Base-by-base conservation (phyloP, 2,329 filamentous ascomycete species). In the Alternaria arborescens region DNA sequence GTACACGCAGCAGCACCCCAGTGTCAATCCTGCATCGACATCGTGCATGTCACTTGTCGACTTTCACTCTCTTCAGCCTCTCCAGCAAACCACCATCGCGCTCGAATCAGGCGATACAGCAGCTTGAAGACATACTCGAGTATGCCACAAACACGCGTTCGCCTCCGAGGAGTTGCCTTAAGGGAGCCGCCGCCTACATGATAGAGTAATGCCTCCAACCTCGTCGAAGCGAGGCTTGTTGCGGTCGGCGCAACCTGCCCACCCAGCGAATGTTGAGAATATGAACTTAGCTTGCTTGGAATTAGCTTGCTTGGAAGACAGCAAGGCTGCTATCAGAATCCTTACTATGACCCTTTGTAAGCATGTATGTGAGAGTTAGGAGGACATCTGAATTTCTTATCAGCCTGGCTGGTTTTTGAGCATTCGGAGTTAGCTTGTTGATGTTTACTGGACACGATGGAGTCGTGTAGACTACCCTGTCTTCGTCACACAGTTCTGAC, bases 11-110 rank as follows among this genome's bases (percentile, higher is more conserved):
- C 42, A 34, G 10, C 40, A 24, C 20, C 7, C 26, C 16, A 20
- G 22, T 42, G 24, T 30, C 52, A 34, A 51, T 26, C 18, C 42
- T 54, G 32, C 52, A 52, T 56, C 52, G 41, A 30, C 54, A 18
- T 24, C 22, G 32, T 61, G 54, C 41, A 55, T 30, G 30, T 50
- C n/a, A 24, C 38, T 44, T 28, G 30, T 42, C 26, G 52, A 14
- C 20, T 26, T 32, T 30, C 52, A 50, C 30, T 4, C 32, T 30
- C 18, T 26, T 24, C 18, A n/a, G 32, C 28, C 22, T 46, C 30
- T 24, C 52, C 20, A 38, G 41, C 30, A 46, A 16, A 38, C 52
- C 41, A 6, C 38, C 30, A 36, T 50, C 44, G 26, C 36, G 10
- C 18, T 40, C 22, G 38, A 28, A 40, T 16, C 40, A 10, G 34